Evolutionary conservation across 2,329 filamentous ascomycete genomes (phyloP).

Genomic region (Orbilia javanica): DNA sequence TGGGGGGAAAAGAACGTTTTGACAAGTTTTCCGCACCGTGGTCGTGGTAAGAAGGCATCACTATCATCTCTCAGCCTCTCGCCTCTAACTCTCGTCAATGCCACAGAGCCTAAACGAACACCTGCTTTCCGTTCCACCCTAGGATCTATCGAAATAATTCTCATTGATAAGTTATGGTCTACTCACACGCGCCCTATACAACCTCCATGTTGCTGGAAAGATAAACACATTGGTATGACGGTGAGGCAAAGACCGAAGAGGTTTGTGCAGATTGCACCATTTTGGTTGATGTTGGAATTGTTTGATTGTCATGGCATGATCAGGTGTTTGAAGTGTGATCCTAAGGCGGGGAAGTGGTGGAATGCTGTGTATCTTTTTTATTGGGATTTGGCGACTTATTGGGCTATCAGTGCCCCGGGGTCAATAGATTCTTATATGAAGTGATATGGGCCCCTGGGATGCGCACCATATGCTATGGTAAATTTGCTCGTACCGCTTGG

Average conservation of each 20-base stretch:
- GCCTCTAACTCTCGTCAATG: background rate
- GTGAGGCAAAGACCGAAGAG: slow-evolving; percentile 10
- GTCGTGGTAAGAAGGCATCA: background rate
- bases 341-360: slow-evolving; percentile 19
- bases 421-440: slow-evolving; percentile 15
- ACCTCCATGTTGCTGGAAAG: slow-evolving; percentile 23
- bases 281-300: slow-evolving; percentile 23
- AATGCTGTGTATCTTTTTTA: slow-evolving; percentile 25
- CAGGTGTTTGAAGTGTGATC: slow-evolving; percentile 22
- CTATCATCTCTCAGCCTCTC: background rate
- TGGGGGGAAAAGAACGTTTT: background rate
- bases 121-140: background rate
- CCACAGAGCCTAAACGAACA: background rate
- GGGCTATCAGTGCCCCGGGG: slow-evolving; percentile 2
- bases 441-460: background rate
- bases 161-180: slow-evolving; percentile 18
- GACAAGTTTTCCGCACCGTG: background rate
- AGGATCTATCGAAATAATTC: slow-evolving; percentile 1
- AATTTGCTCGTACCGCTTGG: background rate
- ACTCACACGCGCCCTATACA: slow-evolving; percentile 10
- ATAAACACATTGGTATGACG: background rate
- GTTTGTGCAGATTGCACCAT: slow-evolving; percentile 35
- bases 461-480: background rate
- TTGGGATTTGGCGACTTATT: slow-evolving; percentile 32
- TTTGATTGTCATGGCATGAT: slow-evolving; percentile 21